Conservation (phyloP, 805 yeast species). For the Candida sanyiensis region DNA sequence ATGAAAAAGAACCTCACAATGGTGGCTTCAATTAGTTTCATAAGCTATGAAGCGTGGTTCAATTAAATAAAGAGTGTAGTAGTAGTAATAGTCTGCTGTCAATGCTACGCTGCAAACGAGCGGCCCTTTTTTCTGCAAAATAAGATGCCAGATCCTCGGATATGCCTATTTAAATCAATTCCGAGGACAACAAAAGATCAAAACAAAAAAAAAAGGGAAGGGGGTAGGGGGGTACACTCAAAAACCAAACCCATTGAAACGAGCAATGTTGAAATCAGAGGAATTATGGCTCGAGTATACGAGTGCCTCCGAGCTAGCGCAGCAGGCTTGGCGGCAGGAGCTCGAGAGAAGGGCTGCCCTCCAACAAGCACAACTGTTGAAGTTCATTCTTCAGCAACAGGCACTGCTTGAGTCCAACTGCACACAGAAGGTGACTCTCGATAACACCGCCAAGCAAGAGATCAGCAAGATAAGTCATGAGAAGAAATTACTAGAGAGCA, state of each 20-base stretch:
- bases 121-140: neutral
- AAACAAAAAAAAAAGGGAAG: constrained; percentile 1
- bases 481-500: constrained; percentile 21
- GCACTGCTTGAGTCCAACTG: constrained; percentile 10
- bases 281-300: constrained; percentile 9
- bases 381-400: constrained; percentile 19
- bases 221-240: too few relatives aligned
- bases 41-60: too few relatives aligned
- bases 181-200: neutral
- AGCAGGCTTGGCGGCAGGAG: constrained; percentile 13
- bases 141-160: neutral
- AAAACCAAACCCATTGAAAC: neutral
- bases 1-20: neutral
- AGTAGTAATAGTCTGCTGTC: too few relatives aligned
- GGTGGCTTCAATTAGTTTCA: constrained; percentile 2
- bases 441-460: constrained; percentile 18
- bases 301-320: constrained; percentile 8
- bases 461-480: constrained; percentile 18
- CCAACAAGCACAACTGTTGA: constrained; percentile 17
- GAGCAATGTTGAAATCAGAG: constrained; percentile 1
- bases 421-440: constrained; percentile 13
- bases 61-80: too few relatives aligned
- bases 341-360: constrained; percentile 16
- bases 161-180: neutral
- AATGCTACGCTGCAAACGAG: too few relatives aligned